Conservation (phyloP, 768 basidiomycete species). For the Trametes elegans region DNA sequence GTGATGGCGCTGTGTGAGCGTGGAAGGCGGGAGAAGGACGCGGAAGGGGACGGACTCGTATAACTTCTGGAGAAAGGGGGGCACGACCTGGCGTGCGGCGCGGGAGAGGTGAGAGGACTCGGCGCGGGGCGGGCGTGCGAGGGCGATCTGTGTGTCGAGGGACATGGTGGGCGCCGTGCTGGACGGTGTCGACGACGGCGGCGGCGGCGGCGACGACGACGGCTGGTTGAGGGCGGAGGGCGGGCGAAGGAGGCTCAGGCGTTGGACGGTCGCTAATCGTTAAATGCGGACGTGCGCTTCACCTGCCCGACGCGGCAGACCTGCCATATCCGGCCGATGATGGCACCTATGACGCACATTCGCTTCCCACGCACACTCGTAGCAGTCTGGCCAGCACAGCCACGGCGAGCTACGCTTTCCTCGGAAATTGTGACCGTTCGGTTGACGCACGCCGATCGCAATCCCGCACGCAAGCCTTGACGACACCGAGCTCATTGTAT, state of each 20-base stretch:
- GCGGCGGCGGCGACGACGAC: background rate
- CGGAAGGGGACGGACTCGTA: conserved; percentile 64
- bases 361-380: too few species aligned
- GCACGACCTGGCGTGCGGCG: conserved; percentile 53
- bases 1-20: background rate
- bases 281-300: background rate
- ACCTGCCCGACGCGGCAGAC: background rate
- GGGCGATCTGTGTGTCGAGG: conserved; percentile 55
- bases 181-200: background rate
- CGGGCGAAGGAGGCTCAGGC: background rate
- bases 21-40: conserved; percentile 6
- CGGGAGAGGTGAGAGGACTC: conserved; percentile 42
- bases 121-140: conserved; percentile 44
- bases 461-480: background rate
- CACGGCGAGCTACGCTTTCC: background rate
- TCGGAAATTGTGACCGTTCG: too few species aligned
- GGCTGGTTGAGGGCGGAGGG: background rate
- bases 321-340: too few species aligned
- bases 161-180: conserved; percentile 34
- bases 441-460: background rate
- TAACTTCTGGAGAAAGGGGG: conserved; percentile 90
- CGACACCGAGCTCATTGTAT: conserved; percentile 2
- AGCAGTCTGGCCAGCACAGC: conserved; percentile 16
- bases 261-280: too few species aligned
- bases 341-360: conserved; percentile 14